phyloP scores from a whole-genome alignment of 345 rosid species.

The Pelargonium nanum region DNA sequence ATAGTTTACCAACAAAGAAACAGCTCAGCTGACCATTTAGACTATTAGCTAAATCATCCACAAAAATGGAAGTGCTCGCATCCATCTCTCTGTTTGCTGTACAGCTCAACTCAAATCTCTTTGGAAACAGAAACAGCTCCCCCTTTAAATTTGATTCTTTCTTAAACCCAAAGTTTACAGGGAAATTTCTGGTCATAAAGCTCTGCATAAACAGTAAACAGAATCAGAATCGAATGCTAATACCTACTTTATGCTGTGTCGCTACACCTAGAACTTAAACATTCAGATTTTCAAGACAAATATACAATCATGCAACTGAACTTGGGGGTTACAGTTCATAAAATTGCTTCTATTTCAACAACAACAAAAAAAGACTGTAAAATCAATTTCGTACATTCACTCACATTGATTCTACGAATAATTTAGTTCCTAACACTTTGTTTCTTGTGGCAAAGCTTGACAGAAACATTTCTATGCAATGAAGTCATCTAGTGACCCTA shows the following conservation, averaged over 20 bases:
- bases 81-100: constrained; percentile 34
- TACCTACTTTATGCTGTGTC: not conserved
- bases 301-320: not conserved
- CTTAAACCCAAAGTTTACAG: constrained; percentile 16
- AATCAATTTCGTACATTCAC: too few relatives aligned
- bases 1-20: not conserved
- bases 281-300: not conserved
- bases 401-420: too few relatives aligned
- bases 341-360: too few relatives aligned
- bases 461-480: too few relatives aligned
- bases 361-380: too few relatives aligned
- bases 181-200: constrained; percentile 10
- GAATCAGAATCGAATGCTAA: not conserved
- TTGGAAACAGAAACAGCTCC: constrained; percentile 16
- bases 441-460: too few relatives aligned
- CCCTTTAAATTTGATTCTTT: constrained; percentile 18
- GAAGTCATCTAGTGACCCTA: too few relatives aligned
- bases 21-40: constrained; percentile 24
- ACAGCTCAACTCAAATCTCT: constrained; percentile 33
- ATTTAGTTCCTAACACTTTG: too few relatives aligned
- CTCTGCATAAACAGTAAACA: constrained; percentile 25
- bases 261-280: not conserved
- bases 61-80: constrained; percentile 31
- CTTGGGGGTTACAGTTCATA: not conserved
- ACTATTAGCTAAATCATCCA: constrained; percentile 19